Base-by-base conservation (phyloP, 768 basidiomycete genomes). In the Termitomyces sp. region DNA sequence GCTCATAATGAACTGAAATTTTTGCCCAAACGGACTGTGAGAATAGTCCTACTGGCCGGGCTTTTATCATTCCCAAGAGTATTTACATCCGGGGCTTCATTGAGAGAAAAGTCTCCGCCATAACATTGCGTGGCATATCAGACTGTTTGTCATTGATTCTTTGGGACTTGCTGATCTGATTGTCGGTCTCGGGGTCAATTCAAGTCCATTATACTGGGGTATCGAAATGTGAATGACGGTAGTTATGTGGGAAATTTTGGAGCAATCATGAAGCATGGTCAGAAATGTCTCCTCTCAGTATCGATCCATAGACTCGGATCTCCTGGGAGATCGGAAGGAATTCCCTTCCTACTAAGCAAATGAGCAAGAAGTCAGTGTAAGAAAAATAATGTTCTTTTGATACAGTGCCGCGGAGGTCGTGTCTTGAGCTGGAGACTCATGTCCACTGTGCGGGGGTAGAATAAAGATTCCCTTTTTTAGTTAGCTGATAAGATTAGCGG, bases 401-500 rank as follows among this genome's bases (percentile, higher is more conserved):
- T 4, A 24, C 2, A 13, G 16, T 15, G 13, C 36, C 36, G 26
- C 4, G 6, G 28, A 28, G 9, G 26, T 24, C 37, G 36, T 9
- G 24, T 29, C 18, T 29, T 16, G 13, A 5, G 12, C n/a, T n/a
- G n/a, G n/a, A n/a, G n/a, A n/a, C n/a, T n/a, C n/a, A n/a, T n/a
- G n/a, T n/a, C n/a, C n/a, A n/a, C n/a, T n/a, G n/a, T n/a, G n/a
- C n/a, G n/a, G n/a, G n/a, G n/a, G 39, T 16, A 41, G 1, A 20
- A n/a, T 16, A 18, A n/a, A n/a, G 37, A 20, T 20, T 41, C 22
- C 24, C 29, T n/a, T 36, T 37, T 8, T 15, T 3, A 4, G 12
- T 5, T 3, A 5, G 37, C 16, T 46, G 58, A 55, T 51, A 51
- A 51, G 57, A 55, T 58, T 42, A 58, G 44, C 39, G 12, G 13